Evolutionary conservation across 169 alveolate species (phyloP), one percentile per base, ranked within the genome.

Genomic region (Plasmodium relictum): DNA sequence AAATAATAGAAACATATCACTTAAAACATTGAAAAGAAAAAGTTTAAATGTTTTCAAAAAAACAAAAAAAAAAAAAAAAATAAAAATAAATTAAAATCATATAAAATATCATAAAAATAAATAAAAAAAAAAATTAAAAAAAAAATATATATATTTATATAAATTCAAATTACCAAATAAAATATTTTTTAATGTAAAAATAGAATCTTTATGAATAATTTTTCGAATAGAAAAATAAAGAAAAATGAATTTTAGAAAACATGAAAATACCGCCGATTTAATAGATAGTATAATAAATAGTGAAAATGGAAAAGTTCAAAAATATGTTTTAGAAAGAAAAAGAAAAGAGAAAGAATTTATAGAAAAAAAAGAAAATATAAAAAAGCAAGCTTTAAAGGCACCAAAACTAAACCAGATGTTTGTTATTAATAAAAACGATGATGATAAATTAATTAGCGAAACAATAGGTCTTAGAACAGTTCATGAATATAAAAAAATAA

Each of bases 281-380:
- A 80, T 80, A 41, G 90, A 80, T 37, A 80, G 90, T 42, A 69
- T 80, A 26, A 80, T 80, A 37, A 80, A 80, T 62, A 80, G 90
- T 26, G 90, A 80, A 80, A 80, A 80, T 80, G 90, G 90, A 44
- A 80, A 80, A 80, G 90, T 80, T 80, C 90, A 80, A 68, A 80
- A 80, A 63, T 80, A 80, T 22, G 61, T 80, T 66, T 68, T 80
- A 72, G 90, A 80, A 68, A 80, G 90, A 45, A 80, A 80, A 80
- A 66, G 85, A 45, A 80, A 80, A 50, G 90, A 80, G 68, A 66
- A 68, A 54, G 90, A 80, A 68, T 80, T 80, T 68, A 31, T 80
- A 68, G 90, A 80, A 37, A 48, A 80, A 59, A 80, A 68, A 66
- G 90, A 80, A 80, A 80, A 80, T 54, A 80, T 80, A 50, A 80